A percentile compares a stretch with the other conserved stretches of the same genome.
Conservation (phyloP, 768 basidiomycete species). For the Trametes coccinea region DNA sequence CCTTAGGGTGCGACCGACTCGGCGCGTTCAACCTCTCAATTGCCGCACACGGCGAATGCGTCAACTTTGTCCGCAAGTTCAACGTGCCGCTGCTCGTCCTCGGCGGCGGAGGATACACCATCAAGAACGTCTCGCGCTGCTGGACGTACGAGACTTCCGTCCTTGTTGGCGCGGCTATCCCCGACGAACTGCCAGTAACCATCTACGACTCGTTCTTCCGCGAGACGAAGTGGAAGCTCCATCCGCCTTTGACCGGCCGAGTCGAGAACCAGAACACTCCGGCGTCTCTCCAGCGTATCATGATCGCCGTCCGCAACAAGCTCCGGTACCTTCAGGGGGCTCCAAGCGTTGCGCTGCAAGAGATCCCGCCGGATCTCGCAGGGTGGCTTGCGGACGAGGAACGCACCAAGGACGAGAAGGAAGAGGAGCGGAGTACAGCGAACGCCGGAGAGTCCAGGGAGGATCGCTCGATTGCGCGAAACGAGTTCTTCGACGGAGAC, state of each 20-base stretch:
- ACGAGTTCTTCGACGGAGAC: slow-evolving; percentile 76
- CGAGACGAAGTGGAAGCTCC: slow-evolving; percentile 89
- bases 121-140: slow-evolving; percentile 96
- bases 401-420: slow-evolving; percentile 62
- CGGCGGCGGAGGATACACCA: slow-evolving; percentile 95
- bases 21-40: slow-evolving; percentile 98
- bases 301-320: slow-evolving; percentile 82
- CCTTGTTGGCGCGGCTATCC: slow-evolving; percentile 78
- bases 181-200: slow-evolving; percentile 85
- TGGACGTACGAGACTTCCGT: slow-evolving; percentile 99
- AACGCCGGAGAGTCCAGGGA: slow-evolving; percentile 54
- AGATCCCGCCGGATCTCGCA: slow-evolving; percentile 90
- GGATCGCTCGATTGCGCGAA: slow-evolving; percentile 55
- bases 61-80: slow-evolving; percentile 93
- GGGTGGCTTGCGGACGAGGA: slow-evolving; percentile 76
- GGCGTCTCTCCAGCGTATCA: slow-evolving; percentile 81
- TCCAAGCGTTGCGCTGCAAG: slow-evolving; percentile 95
- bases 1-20: slow-evolving; percentile 89
- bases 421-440: slow-evolving; percentile 63
- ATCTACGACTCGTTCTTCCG: slow-evolving; percentile 93
- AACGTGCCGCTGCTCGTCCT: slow-evolving; percentile 88
- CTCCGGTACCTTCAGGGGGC: slow-evolving; percentile 92
- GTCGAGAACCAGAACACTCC: slow-evolving; percentile 93
- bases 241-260: slow-evolving; percentile 87
- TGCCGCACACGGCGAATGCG: slow-evolving; percentile 96